phyloP scores from a whole-genome alignment of 2,329 filamentous ascomycete species.

The Achaetomium macrosporum region DNA sequence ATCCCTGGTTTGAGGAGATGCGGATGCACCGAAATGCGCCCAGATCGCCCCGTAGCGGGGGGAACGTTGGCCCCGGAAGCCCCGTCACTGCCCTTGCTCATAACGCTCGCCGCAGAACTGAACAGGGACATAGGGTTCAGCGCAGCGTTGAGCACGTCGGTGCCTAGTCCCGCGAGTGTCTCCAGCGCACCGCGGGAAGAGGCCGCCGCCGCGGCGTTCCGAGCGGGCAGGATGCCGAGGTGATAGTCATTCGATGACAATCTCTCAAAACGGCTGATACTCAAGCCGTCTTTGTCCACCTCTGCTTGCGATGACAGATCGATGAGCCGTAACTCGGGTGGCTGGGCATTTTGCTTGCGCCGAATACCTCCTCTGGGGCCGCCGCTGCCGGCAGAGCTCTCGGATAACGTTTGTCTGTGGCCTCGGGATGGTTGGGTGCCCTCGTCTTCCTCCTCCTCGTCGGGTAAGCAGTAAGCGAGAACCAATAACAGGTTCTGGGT shows the following conservation, averaged over 20 bases:
- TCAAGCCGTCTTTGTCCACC: constrained; percentile 79
- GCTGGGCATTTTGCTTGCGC: constrained; percentile 70
- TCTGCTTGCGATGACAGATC: constrained; percentile 83
- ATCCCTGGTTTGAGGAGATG: constrained; percentile 50
- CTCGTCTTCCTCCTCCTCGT: constrained; percentile 54
- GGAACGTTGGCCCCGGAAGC: constrained; percentile 43
- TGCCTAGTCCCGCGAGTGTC: constrained; percentile 63
- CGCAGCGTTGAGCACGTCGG: constrained; percentile 84
- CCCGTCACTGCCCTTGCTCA: constrained; percentile 53
- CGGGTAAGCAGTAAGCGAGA: constrained; percentile 79
- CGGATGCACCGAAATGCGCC: constrained; percentile 41
- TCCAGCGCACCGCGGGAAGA: constrained; percentile 69
- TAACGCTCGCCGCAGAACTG: constrained; percentile 75
- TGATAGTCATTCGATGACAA: constrained; percentile 90
- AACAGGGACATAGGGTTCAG: constrained; percentile 84
- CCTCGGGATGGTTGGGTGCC: constrained; percentile 32
- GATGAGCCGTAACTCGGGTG: constrained; percentile 85
- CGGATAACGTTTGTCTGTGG: constrained; percentile 40
- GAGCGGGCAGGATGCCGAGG: constrained; percentile 73
- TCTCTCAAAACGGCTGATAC: constrained; percentile 78
- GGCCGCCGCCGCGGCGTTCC: constrained; percentile 56
- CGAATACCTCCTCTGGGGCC: constrained; percentile 61
- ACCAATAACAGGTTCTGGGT: constrained; percentile 85
- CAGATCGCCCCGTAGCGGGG: constrained; percentile 29
- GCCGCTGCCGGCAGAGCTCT: constrained; percentile 46